Evolutionary conservation across 208 protist species (phyloP), one percentile per base, ranked within the genome.

Genomic region (Balamuthia mandrillaris): DNA sequence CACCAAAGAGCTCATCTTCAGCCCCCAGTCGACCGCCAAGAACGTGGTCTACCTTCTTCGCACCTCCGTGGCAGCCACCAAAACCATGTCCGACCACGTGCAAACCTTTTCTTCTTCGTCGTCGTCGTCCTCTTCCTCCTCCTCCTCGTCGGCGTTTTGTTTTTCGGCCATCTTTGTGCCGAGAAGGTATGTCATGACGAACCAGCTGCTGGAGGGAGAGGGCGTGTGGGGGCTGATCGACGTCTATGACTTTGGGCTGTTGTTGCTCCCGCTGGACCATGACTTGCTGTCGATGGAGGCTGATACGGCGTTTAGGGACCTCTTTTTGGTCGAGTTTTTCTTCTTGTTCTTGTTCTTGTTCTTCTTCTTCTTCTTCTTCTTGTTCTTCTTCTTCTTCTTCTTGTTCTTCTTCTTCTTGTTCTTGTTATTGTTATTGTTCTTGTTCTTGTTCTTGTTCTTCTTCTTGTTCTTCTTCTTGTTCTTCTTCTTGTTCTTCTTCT

Each of bases 261-360:
- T 54, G 16, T 29, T 75, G 41, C 27, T 75, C 18, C 66, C 66
- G 3, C 54, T 75, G 24, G 66, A 75, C 18, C 47, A 75, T 18
- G 66, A 75, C 42, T 21, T 75, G 27, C 66, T 75, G 27, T 75
- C 66, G 12, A 75, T 75, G 66, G 66, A 75, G 35, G 66, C 39
- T 14, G 66, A 75, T 21, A 37, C 47, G 42, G 37, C 27, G 42
- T 75, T 75, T 24, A 37, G 66, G 9, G 66, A 75, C 27, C 6
- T 81, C 49, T 81, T 81, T 24, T 21, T 81, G n/a, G 72, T 81
- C 18, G 6, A 12, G 10, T 21, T 35, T 51, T 41, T 61, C 41
- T 7, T 37, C 29, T 10, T 60, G 24, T 10, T 79, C 27, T 31
- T 24, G 14, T 18, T 60, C 18, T 21, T 31, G 37, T 54, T 52